Evolutionary conservation across 768 basidiomycete species (phyloP), one percentile per base, ranked within the genome.

Genomic region (Phanerochaete carnosa): DNA sequence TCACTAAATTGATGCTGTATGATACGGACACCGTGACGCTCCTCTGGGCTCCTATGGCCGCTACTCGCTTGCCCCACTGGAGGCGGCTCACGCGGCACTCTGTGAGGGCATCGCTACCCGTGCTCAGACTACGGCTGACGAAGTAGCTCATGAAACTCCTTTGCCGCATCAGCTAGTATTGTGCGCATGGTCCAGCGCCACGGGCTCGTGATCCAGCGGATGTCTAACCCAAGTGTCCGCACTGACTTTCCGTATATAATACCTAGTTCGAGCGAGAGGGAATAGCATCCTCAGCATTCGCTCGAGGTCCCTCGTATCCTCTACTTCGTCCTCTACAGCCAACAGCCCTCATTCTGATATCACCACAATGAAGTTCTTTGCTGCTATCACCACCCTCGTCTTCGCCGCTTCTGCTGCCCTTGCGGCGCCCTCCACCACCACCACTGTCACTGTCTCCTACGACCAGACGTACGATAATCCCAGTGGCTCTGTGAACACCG

Each of bases 381-480:
- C 65, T 43, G 54, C 67, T 59, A 19, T 71, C 57, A 57, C 68
- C 26, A 53, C 58, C 28, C 47, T 68, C 28, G 67, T 68, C 22
- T 65, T 65, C 46, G 68, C 67, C 26, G 66, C 68, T 23, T 53
- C 60, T 30, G 58, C 67, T 25, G 67, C 67, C n/a, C 62, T 67
- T 35, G 68, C 67, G 19, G 67, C 68, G 29, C 55, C 61, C 47
- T 13, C 59, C 11, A 25, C 58, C 32, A 28, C 55, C 1, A 47
- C 58, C 29, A 64, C 63, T 2, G 67, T 65, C 22, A 70, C 69
- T 1, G 65, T 79, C 57, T 65, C 73, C 0, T 86, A 74, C 65
- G 84, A 87, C 73, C 45, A 72, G 19, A 56, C 70, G 2, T 89
- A 84, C 70, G 88, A 87, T 72, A 71, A 77, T 11, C 58, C 60